Evolutionary conservation across 164 flowering plant genomes (phyloP), one percentile per base, ranked within the genome.

Genomic region (Dillenia suffruticosa): DNA sequence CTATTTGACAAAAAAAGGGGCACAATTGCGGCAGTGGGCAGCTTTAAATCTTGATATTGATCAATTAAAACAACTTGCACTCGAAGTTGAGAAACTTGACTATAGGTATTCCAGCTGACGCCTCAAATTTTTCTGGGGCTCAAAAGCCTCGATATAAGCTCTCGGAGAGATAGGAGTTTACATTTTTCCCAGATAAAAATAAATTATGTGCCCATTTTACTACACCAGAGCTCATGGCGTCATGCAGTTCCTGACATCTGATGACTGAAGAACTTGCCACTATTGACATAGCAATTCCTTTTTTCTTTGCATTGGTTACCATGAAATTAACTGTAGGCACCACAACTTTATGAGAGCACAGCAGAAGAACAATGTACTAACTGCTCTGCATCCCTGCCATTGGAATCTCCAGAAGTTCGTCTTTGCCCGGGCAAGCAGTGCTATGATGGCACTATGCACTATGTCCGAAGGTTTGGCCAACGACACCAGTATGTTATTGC

Each of bases 1-100:
- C n/a, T n/a, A n/a, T n/a, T n/a, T n/a, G n/a, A n/a, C n/a, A n/a
- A n/a, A n/a, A n/a, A n/a, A n/a, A n/a, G n/a, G n/a, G n/a, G n/a
- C n/a, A n/a, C n/a, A n/a, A n/a, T n/a, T n/a, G n/a, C n/a, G n/a
- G 72, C 76, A 78, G 61, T 94, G 99, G 97, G 71, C 84, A 66
- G 77, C 68, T 15, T 68, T 66, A 9, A 63, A 78, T 62, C 57
- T 46, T 63, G 75, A 74, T 17, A 49, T 24, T 58, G 69, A 85
- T 63, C 70, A 72, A 58, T 67, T 83, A 9, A 79, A 72, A 67
- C 65, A 46, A 59, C 78, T 88, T 49, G 76, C 74, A 50, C 66
- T 79, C 46, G 78, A 86, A 72, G 65, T 80, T 62, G 64, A 63
- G 74, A 58, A 59, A 48, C 72, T 68, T 45, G 54, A 52, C 40